These are phyloP conservation scores for Candida broadrunensis DNA, from an alignment of 805 yeast genomes.

Conservation along the genomic window DNA sequence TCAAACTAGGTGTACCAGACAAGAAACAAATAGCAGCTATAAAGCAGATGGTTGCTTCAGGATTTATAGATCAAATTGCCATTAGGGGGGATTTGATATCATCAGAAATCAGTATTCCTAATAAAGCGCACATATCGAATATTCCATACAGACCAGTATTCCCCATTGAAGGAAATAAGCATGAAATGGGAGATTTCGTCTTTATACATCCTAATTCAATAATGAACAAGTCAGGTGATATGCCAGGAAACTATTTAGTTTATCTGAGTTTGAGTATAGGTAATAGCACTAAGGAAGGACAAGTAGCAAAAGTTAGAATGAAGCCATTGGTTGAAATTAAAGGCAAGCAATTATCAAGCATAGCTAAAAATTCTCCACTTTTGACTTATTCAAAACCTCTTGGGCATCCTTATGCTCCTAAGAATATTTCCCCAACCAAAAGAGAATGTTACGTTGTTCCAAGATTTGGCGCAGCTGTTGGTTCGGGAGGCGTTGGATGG, in stretches of 20 bases:
- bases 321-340: constrained; percentile 72
- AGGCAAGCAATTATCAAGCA: constrained; percentile 72
- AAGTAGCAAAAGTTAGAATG: constrained; percentile 53
- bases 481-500: constrained; percentile 88
- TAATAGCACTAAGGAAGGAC: constrained; percentile 41
- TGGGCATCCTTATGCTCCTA: constrained; percentile 87
- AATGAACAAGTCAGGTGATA: constrained; percentile 53
- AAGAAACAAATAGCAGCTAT: constrained; percentile 69
- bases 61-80: constrained; percentile 88
- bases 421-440: constrained; percentile 57
- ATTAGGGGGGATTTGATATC: constrained; percentile 75
- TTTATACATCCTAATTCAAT: constrained; percentile 82
- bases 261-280: constrained; percentile 66
- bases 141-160: constrained; percentile 66
- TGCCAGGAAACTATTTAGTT: constrained; percentile 79
- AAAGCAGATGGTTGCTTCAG: constrained; percentile 90
- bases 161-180: constrained; percentile 32
- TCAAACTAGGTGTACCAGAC: constrained; percentile 65
- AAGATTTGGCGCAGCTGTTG: constrained; percentile 78
- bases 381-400: constrained; percentile 87
- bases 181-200: constrained; percentile 51
- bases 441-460: constrained; percentile 91
- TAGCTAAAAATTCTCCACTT: constrained; percentile 70
- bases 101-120: constrained; percentile 57
- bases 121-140: constrained; percentile 53